These are phyloP conservation scores for Protomyces pachydermus DNA, from an alignment of 1,139 yeast species.

Conservation along the genomic window DNA sequence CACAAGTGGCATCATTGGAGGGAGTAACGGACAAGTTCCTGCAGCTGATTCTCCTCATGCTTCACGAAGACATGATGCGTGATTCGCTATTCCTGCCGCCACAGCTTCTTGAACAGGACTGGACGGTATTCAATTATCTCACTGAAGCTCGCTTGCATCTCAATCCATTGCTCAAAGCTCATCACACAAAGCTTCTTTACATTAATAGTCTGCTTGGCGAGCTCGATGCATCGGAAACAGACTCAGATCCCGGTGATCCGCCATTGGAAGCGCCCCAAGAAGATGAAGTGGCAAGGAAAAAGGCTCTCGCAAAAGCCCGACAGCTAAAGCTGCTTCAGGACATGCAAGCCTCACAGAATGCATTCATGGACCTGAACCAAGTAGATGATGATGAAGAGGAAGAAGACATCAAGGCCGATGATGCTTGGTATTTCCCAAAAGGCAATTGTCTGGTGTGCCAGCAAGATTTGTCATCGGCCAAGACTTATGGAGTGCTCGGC, in stretches of 20 bases:
- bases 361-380: slow-evolving; percentile 50
- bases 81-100: neutral
- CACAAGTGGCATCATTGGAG: slow-evolving; percentile 4
- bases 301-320: slow-evolving; percentile 64
- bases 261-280: neutral
- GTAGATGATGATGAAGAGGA: slow-evolving; percentile 39
- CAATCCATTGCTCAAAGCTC: slow-evolving; percentile 1
- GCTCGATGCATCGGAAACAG: neutral
- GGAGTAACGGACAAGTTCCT: slow-evolving; percentile 31
- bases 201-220: slow-evolving; percentile 2
- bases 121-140: neutral
- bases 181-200: slow-evolving; percentile 4
- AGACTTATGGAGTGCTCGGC: slow-evolving; percentile 10
- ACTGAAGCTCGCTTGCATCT: neutral
- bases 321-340: slow-evolving; percentile 70
- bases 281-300: slow-evolving; percentile 51
- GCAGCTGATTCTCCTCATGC: slow-evolving; percentile 31
- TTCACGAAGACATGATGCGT: slow-evolving; percentile 27
- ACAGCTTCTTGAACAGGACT: neutral
- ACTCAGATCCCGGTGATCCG: slow-evolving; percentile 8
- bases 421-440: slow-evolving; percentile 65
- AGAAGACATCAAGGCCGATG: slow-evolving; percentile 30
- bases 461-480: slow-evolving; percentile 47
- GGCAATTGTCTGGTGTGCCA: slow-evolving; percentile 85
- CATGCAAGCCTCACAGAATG: slow-evolving; percentile 70